Conservation (phyloP, 495 filamentous ascomycete species). For the Aspergillus indologenus region DNA sequence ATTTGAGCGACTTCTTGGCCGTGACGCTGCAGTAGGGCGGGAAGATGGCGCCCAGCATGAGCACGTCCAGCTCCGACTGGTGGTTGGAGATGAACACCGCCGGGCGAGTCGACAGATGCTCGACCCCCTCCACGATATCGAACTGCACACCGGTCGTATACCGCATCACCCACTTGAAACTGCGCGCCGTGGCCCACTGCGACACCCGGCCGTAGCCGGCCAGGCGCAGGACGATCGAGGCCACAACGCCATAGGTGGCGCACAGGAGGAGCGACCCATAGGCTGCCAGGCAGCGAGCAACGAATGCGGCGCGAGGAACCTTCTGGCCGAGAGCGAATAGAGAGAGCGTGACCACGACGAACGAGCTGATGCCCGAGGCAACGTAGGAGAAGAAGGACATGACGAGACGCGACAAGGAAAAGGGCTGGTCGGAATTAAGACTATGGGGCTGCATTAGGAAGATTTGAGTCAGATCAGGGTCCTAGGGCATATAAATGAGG, state of each 20-base stretch:
- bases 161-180: slow-evolving; percentile 80
- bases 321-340: slow-evolving; percentile 57
- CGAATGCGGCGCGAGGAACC: slow-evolving; percentile 59
- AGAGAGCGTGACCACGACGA: slow-evolving; percentile 50
- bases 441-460: not conserved
- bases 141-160: slow-evolving; percentile 76
- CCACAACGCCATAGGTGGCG: slow-evolving; percentile 75
- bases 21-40: slow-evolving; percentile 91
- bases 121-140: slow-evolving; percentile 63
- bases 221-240: slow-evolving; percentile 67
- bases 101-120: slow-evolving; percentile 67
- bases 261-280: slow-evolving; percentile 62
- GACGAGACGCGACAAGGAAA: slow-evolving; percentile 5
- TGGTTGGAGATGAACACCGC: slow-evolving; percentile 93
- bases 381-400: slow-evolving; percentile 48
- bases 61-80: slow-evolving; percentile 90
- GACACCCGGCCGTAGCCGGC: slow-evolving; percentile 69
- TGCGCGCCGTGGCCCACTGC: slow-evolving; percentile 80
- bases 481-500: not conserved
- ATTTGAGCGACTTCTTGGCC: slow-evolving; percentile 80
- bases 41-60: slow-evolving; percentile 83
- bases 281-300: slow-evolving; percentile 67
- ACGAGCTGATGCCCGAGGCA: slow-evolving; percentile 52
- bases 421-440: not conserved
- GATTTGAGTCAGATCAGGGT: not conserved